Percentiles rank a stretch among this genome's conserved stretches.
phyloP scores from a whole-genome alignment of 192 early-diverging fungal genomes.

The Entomortierella chlamydospora region DNA sequence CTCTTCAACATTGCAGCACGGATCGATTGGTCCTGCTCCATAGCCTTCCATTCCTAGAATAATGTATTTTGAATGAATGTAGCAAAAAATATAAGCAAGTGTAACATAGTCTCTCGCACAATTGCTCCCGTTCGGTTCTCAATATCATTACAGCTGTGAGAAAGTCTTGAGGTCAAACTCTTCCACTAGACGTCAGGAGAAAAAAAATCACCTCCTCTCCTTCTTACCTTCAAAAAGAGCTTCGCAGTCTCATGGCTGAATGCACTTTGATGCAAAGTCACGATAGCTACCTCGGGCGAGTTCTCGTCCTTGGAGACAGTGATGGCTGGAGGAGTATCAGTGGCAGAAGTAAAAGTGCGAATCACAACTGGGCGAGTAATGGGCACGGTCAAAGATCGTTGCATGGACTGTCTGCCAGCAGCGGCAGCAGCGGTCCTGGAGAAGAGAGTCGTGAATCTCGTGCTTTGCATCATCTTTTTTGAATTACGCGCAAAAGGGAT shows the following conservation, averaged over 20 bases:
- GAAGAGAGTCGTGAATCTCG: conserved; percentile 17
- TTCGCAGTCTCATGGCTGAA: conserved; percentile 45
- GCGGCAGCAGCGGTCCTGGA: conserved; percentile 11
- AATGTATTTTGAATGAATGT: background rate
- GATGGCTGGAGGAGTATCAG: conserved; percentile 8
- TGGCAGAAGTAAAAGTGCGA: conserved; percentile 10
- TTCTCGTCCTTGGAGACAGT: conserved; percentile 23
- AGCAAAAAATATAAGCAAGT: background rate
- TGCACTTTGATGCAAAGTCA: conserved; percentile 42
- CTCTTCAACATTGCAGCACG: conserved; percentile 44
- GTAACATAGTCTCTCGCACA: too few relatives aligned
- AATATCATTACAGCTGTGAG: too few relatives aligned
- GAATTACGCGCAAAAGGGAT: too few relatives aligned
- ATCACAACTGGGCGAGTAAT: conserved; percentile 8
- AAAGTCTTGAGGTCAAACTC: too few relatives aligned
- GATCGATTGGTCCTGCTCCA: conserved; percentile 45
- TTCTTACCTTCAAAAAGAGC: conserved; percentile 32
- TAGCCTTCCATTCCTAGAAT: conserved; percentile 45
- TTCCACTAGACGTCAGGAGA: too few relatives aligned
- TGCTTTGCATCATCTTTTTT: conserved; percentile 15
- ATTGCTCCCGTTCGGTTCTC: too few relatives aligned
- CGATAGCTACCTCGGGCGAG: conserved; percentile 32
- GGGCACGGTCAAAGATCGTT: background rate
- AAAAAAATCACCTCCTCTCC: too few relatives aligned
- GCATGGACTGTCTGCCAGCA: background rate